Evolutionary conservation across 352 stramenopile genomes (phyloP), one percentile per base, ranked within the genome.

Genomic region (Globisporangium camurandrum): DNA sequence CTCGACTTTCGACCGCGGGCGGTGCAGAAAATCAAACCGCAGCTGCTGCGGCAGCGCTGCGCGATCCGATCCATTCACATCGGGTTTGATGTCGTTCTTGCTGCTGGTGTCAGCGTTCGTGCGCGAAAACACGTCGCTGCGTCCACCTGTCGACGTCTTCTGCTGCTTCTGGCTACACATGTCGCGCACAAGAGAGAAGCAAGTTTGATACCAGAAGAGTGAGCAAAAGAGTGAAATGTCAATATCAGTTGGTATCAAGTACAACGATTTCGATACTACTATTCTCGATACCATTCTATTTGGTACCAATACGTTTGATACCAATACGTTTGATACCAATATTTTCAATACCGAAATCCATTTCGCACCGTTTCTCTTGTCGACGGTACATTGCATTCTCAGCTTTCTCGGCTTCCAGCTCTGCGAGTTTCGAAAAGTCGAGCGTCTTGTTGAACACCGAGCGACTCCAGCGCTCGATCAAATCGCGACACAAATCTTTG

Each of bases 371-470:
- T 33, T 42, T 61, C 43, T 84, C 71, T 16, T 68, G 74, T 51
- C 78, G 81, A 30, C 81, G 72, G 61, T 86, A 92, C 27, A 65
- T 53, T 26, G 75, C 75, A 38, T 86, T 88, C 46, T 92, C 81
- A 1, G 76, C 78, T 64, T 92, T 92, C 51, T 94, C 83, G 8
- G 83, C 83, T 52, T 94, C 81, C 14, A 93, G 59, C 49, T 94
- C 84, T 3, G 78, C 76, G 36, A 93, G 56, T 48, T 94, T 94
- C 0, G 81, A 92, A 52, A 81, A 94, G 57, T 94, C 84, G 12
- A 93, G 56, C 26, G 81, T 93, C 60, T 94, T 94, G 64, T 91
- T 87, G 54, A 94, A 94, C 19, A 94, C 84, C 0, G 81, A 83
- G 28, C 84, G 84, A 34, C 84, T 94, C 84, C 84, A 94, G 40